Evolutionary conservation across 768 basidiomycete genomes (phyloP).

Genomic region (Termitomyces sp.): DNA sequence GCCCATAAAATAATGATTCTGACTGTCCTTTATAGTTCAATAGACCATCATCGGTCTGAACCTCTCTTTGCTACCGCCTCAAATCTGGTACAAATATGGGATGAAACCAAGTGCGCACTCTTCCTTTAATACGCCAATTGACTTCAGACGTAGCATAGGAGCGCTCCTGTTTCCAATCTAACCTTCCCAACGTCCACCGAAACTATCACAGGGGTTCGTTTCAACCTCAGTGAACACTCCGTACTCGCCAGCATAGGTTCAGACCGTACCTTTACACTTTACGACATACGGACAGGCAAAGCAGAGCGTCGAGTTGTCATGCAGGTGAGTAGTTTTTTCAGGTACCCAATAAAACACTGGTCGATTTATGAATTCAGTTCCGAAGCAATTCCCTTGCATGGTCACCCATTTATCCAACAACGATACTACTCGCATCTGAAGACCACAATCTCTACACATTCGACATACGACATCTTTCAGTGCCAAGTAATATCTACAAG

Average conservation of each 20-base stretch:
- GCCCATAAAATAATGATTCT: neutral
- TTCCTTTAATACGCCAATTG: neutral
- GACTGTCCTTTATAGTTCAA: constrained; percentile 48
- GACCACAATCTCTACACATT: constrained; percentile 99
- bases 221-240: constrained; percentile 91
- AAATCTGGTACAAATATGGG: constrained; percentile 94
- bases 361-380: constrained; percentile 46
- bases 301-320: constrained; percentile 89
- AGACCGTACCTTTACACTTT: constrained; percentile 92
- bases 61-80: constrained; percentile 93
- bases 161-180: constrained; percentile 78
- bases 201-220: constrained; percentile 82
- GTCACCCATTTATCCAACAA: constrained; percentile 94
- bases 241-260: constrained; percentile 94
- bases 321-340: constrained; percentile 46
- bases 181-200: constrained; percentile 85
- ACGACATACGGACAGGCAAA: constrained; percentile 95
- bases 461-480: constrained; percentile 79
- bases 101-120: constrained; percentile 80
- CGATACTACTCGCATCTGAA: constrained; percentile 91
- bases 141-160: constrained; percentile 37
- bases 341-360: neutral
- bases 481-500: constrained; percentile 92
- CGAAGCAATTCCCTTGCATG: constrained; percentile 85
- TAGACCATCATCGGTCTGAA: constrained; percentile 90